Evolutionary conservation across 352 stramenopile species (phyloP).

Genomic region (Phytophthora litchii): DNA sequence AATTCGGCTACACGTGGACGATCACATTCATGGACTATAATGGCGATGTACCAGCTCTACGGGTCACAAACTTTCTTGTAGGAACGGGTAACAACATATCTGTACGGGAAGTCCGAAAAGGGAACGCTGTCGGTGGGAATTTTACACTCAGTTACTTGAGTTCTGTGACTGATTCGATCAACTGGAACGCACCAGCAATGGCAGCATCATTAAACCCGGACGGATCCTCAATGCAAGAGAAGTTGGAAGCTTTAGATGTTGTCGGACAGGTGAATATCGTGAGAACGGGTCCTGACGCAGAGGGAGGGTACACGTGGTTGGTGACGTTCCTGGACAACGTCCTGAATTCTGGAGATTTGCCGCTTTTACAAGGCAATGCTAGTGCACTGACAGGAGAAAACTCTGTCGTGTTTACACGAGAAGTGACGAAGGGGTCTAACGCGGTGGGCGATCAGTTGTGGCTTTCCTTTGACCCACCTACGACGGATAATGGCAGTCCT

Average conservation of each 20-base stretch:
- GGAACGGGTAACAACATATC: slow-evolving; percentile 64
- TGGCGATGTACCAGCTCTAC: slow-evolving; percentile 63
- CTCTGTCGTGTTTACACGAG: slow-evolving; percentile 47
- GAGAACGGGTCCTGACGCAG: slow-evolving; percentile 55
- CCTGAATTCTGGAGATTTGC: slow-evolving; percentile 66
- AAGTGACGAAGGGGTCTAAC: slow-evolving; percentile 73
- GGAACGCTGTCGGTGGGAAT: slow-evolving; percentile 64
- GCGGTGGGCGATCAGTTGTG: slow-evolving; percentile 75
- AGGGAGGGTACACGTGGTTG: slow-evolving; percentile 69
- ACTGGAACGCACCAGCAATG: slow-evolving; percentile 43
- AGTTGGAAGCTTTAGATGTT: slow-evolving; percentile 61
- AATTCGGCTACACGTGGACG: slow-evolving; percentile 76
- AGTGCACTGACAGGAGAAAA: slow-evolving; percentile 46
- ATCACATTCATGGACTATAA: slow-evolving; percentile 79
- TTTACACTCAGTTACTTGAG: slow-evolving; percentile 66
- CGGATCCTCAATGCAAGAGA: slow-evolving; percentile 75
- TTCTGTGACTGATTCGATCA: slow-evolving; percentile 29
- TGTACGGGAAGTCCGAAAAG: slow-evolving; percentile 70
- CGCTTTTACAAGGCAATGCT: slow-evolving; percentile 45
- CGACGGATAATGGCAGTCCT: slow-evolving; percentile 65
- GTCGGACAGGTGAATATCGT: slow-evolving; percentile 54
- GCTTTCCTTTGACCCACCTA: slow-evolving; percentile 74
- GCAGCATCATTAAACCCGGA: slow-evolving; percentile 40
- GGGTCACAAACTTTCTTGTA: slow-evolving; percentile 64
- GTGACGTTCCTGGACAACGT: slow-evolving; percentile 81